Evolutionary conservation across 495 filamentous ascomycete species (phyloP).

Genomic region (Cenococcum geophilum): DNA sequence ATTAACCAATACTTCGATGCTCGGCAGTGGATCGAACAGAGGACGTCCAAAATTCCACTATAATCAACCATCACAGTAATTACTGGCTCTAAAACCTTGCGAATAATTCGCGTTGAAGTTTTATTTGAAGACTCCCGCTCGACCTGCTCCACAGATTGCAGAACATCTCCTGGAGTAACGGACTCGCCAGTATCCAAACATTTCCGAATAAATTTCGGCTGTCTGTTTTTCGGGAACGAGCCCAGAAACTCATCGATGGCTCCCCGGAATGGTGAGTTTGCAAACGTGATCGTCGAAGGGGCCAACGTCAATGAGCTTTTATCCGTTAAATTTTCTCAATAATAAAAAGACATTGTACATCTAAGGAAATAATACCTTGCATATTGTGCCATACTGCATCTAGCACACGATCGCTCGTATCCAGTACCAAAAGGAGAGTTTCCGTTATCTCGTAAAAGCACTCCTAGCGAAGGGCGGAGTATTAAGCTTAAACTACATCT

Average conservation of each 20-base stretch:
- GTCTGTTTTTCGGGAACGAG: background rate
- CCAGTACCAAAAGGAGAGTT: too few species aligned
- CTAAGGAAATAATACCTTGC: too few species aligned
- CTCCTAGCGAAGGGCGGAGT: too few species aligned
- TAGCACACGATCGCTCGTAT: too few species aligned
- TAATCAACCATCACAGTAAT: conserved; percentile 6
- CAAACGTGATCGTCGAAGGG: background rate
- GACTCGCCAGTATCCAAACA: background rate
- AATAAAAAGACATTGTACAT: too few species aligned
- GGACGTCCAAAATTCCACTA: conserved; percentile 1
- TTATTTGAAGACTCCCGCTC: background rate
- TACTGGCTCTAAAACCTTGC: background rate
- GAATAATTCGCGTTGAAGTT: background rate
- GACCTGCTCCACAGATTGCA: background rate
- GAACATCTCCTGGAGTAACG: background rate
- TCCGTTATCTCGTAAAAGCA: too few species aligned
- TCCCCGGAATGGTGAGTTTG: background rate
- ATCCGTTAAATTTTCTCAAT: too few species aligned
- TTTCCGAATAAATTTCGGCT: background rate
- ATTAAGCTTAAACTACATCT: too few species aligned
- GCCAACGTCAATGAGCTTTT: background rate
- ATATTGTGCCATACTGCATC: too few species aligned
- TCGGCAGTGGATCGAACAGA: background rate
- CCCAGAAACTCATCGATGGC: background rate
- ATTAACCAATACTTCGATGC: background rate